Conservation (phyloP, 78 protist genomes). For the Emiliania huxleyi region DNA sequence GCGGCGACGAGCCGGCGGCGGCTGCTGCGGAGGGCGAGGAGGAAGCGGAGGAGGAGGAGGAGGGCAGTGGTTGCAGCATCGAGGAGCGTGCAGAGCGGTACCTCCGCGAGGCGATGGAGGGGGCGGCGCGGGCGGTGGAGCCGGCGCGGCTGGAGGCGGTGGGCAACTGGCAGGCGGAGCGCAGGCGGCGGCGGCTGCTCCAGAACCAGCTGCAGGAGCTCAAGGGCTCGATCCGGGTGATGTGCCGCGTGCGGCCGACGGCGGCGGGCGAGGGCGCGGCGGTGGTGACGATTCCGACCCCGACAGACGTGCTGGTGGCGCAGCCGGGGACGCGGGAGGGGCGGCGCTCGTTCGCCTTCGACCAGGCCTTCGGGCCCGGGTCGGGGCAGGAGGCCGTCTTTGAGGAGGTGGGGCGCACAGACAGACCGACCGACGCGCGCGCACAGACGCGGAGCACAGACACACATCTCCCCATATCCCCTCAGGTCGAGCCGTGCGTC, state of each 20-base stretch:
- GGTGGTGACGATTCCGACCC: not conserved
- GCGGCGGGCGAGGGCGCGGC: not conserved
- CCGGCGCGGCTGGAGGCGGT: not conserved
- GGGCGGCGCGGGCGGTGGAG: not conserved
- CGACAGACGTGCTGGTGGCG: not conserved
- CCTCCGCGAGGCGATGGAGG: not conserved
- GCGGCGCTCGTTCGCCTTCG: slow-evolving; percentile 53
- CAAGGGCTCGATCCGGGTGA: slow-evolving; percentile 83
- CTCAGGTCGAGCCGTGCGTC: slow-evolving; percentile 67
- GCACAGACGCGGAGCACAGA: no score
- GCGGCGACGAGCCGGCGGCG: not conserved
- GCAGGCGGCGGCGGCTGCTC: slow-evolving; percentile 8
- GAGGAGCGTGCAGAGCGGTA: not conserved
- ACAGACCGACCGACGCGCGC: no score
- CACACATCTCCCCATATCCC: no score
- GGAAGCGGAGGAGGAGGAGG: not conserved
- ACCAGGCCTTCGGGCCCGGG: slow-evolving; percentile 54
- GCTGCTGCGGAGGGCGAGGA: not conserved
- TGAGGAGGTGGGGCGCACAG: slow-evolving; percentile 74
- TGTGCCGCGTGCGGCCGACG: slow-evolving; percentile 78
- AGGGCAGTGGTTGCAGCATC: no score
- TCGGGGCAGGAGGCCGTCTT: slow-evolving; percentile 72
- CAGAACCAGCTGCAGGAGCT: slow-evolving; percentile 46
- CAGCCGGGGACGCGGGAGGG: not conserved
- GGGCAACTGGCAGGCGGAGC: not conserved